phyloP scores from a whole-genome alignment of 768 basidiomycete species.

The Auricularia cornea region DNA sequence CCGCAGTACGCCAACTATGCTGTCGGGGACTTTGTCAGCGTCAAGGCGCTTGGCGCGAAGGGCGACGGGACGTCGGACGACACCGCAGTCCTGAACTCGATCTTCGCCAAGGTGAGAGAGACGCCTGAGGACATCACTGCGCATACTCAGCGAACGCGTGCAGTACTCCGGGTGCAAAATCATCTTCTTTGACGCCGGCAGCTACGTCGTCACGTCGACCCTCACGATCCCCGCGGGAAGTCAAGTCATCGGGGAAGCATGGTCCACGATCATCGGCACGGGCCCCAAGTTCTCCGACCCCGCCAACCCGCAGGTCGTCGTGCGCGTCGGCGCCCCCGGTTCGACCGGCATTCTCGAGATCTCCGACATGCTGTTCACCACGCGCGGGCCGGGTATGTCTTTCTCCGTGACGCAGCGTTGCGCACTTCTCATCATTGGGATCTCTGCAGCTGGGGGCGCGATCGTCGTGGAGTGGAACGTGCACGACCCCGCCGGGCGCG shows the following conservation, averaged over 20 bases:
- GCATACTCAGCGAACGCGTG: not conserved
- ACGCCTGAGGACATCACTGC: not conserved
- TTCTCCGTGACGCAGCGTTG: too few relatives aligned
- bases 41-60: slow-evolving; percentile 46
- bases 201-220: slow-evolving; percentile 46
- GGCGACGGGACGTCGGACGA: slow-evolving; percentile 66
- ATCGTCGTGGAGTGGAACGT: slow-evolving; percentile 55
- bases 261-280: slow-evolving; percentile 49
- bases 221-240: slow-evolving; percentile 52
- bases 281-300: slow-evolving; percentile 40
- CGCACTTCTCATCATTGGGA: not conserved
- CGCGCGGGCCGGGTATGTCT: slow-evolving; percentile 36
- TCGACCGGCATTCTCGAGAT: slow-evolving; percentile 51
- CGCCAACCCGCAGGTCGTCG: slow-evolving; percentile 36
- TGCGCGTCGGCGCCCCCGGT: slow-evolving; percentile 41
- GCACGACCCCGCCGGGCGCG: slow-evolving; percentile 40
- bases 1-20: slow-evolving; percentile 46
- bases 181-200: slow-evolving; percentile 71
- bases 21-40: slow-evolving; percentile 61
- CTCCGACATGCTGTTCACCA: slow-evolving; percentile 48
- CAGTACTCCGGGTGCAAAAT: slow-evolving; percentile 60
- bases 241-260: slow-evolving; percentile 52
- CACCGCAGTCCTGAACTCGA: slow-evolving; percentile 64
- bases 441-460: slow-evolving; percentile 44
- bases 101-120: too few relatives aligned